phyloP scores from a whole-genome alignment of 768 basidiomycete species.

The Trametopsis cervina region DNA sequence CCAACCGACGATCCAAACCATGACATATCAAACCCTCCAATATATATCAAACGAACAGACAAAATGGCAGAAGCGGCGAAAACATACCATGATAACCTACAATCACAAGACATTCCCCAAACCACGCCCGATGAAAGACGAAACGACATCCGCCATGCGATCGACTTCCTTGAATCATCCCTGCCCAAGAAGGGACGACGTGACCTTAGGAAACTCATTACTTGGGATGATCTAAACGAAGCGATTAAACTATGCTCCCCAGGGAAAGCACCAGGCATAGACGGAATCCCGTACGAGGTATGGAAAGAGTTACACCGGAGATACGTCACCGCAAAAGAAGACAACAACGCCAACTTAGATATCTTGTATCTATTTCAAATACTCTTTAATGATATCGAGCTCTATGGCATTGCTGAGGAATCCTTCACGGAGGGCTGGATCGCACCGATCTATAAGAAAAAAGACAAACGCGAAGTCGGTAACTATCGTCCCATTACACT shows the following conservation, averaged over 20 bases:
- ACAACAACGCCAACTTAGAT: constrained; percentile 1
- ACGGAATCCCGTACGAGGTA: constrained; percentile 6
- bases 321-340: background rate
- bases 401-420: background rate
- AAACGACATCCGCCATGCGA: background rate
- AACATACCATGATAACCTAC: constrained; percentile 14
- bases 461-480: background rate
- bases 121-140: background rate
- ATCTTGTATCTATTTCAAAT: background rate
- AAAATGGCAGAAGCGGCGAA: constrained; percentile 13
- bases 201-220: background rate
- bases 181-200: background rate
- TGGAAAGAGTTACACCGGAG: constrained; percentile 3
- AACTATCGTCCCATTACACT: constrained; percentile 21
- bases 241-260: background rate
- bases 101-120: background rate
- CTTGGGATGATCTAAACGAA: background rate
- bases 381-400: constrained; percentile 7
- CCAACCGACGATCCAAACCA: background rate
- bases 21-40: background rate
- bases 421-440: constrained; percentile 15
- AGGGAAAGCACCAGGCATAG: constrained; percentile 4
- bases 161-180: background rate
- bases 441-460: constrained; percentile 17
- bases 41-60: constrained; percentile 4